Base-by-base conservation (phyloP, 805 yeast species). In the Yarrowia sp. region DNA sequence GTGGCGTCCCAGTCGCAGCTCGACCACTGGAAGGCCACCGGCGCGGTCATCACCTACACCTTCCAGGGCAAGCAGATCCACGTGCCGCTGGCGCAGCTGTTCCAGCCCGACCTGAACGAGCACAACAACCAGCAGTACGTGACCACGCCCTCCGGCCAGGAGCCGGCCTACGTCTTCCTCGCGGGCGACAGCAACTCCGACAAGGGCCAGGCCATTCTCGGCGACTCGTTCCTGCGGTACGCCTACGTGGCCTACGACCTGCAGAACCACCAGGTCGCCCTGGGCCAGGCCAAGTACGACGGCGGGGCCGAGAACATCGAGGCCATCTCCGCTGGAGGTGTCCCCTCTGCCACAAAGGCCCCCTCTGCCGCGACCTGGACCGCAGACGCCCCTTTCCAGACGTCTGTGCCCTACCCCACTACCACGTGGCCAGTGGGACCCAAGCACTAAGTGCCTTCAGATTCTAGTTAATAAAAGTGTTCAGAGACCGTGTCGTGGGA, bases 231-330 rank as follows among this genome's bases (percentile, higher is more conserved):
- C 68, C 73, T 87, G 63, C 77, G 86, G 59, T 77, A 80, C 41
- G 85, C 84, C 5, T 87, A 86, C 69, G 78, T 82, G 25, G 88
- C 84, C n/a, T 84, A 80, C 69, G 86, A 86, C 68, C 73, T 85
- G 55, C 87, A 84, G 24, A 78, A 77, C 64, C 71, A 71, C 47
- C 74, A 78, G 65, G 74, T 84, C 33, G 82, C 85, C 1, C 66
- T 86, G 61, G 88, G 84, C 4, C 27, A 24, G 27, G 27, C 27
- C 8, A 8, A 6, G 27, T 24, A 24, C 27, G 27, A 24, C 27
- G 5, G 8, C 8, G 27, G 27, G 8, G 27, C 27, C 8, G 27
- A 24, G 27, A 24, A 5, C 5, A 24, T 24, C 8, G 27, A 24
- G 27, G 27, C 27, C 8, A 24, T 24, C 27, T 6, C 7, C 27